A percentile compares a stretch with the other conserved stretches of the same genome.
Conservation (phyloP, 23 red algal genomes). For the Gracilaria domingensis region DNA sequence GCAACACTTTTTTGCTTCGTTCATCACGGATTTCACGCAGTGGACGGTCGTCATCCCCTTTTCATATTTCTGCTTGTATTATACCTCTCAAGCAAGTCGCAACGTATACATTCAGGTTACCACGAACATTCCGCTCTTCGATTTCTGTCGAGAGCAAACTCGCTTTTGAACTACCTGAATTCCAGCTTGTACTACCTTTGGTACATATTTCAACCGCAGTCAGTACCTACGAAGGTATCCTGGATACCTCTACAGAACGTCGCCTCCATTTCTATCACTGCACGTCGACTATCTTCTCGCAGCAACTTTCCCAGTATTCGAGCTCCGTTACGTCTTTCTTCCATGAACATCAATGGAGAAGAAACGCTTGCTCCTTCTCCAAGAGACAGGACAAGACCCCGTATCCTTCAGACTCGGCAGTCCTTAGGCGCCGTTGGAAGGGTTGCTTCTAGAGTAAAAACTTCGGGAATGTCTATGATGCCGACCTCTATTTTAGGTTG, state of each 20-base stretch:
- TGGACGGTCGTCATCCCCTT: background rate
- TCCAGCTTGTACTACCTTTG: too few species aligned
- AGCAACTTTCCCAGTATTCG: background rate
- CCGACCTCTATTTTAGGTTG: background rate
- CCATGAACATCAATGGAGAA: background rate
- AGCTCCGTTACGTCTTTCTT: background rate
- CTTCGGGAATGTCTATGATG: slow-evolving; percentile 26
- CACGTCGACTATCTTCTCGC: background rate
- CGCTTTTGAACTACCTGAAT: background rate
- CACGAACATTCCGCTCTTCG: background rate
- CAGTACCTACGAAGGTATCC: too few species aligned
- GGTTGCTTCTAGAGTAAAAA: slow-evolving; percentile 48
- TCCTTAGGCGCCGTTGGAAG: slow-evolving; percentile 53
- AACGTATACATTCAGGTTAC: background rate
- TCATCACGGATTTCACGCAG: background rate
- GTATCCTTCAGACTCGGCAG: slow-evolving; percentile 1
- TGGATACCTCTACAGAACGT: too few species aligned
- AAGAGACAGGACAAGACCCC: background rate
- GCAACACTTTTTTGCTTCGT: background rate
- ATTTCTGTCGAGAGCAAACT: background rate
- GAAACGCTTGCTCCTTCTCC: slow-evolving; percentile 18
- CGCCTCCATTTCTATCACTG: background rate
- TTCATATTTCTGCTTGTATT: background rate
- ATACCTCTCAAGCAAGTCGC: background rate
- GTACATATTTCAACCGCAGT: too few species aligned